Evolutionary conservation across 768 basidiomycete species (phyloP), one percentile per base, ranked within the genome.

Genomic region (Podaxis sp.): DNA sequence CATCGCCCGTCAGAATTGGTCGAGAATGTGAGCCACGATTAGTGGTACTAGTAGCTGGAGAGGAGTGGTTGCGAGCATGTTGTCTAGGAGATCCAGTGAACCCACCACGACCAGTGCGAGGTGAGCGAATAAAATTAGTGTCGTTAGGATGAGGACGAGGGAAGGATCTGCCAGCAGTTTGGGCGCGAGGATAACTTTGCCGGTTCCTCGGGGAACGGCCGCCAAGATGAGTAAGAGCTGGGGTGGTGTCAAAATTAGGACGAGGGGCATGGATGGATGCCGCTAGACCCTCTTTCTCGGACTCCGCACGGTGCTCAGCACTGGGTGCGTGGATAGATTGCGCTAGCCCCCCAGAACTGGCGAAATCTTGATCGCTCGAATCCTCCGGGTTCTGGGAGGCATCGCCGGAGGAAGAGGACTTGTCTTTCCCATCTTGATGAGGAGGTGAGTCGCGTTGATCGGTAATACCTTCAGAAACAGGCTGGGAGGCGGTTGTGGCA

Each of bases 1-100:
- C 91, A 55, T 88, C 89, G 12, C 80, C 86, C 4, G 88, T 88
- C 66, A 93, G 82, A 49, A 92, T 80, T n/a, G 91, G 91, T 9
- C 91, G 82, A 66, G 78, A 67, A 37, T 66, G 69, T 33, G 63
- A 50, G 12, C 55, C 55, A 38, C 55, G 81, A 75, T 70, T 59
- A 64, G 69, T 60, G 4, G 70, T 66, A 49, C 79, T 73, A 1
- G 77, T 70, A 53, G 86, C 82, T 13, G 88, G 86, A 7, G 88
- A 81, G 0, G 90, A 91, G 65, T 88, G 88, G 47, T 85, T 88
- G 43, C 89, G 85, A 5, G 79, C 69, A 67, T 87, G 84, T 57
- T 83, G 73, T 43, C 15, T 69, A 62, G 70, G 72, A 51, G 75
- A 79, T 17, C 71, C 75, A 63, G 78, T 75, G 24, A 81, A 77